Percentiles rank a stretch among this genome's conserved stretches.
Conservation (phyloP, 352 stramenopile genomes). For the Aphanomyces cochlioides region DNA sequence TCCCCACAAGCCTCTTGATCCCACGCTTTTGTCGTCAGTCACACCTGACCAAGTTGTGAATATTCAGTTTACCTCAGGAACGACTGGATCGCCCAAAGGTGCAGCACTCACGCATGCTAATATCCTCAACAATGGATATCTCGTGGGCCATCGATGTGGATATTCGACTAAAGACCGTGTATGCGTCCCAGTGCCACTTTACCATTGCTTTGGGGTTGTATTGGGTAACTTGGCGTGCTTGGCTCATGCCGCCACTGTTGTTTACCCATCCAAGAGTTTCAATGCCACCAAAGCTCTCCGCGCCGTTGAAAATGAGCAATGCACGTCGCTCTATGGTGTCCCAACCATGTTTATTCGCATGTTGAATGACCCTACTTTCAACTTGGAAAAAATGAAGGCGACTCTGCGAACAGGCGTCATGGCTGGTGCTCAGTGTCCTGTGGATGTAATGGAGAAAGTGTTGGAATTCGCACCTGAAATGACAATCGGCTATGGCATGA, state of each 20-base stretch:
- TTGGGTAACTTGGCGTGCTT: constrained; percentile 33
- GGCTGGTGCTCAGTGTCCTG: constrained; percentile 33
- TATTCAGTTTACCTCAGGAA: constrained; percentile 63
- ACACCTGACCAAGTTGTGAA: constrained; percentile 32
- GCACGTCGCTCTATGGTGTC: constrained; percentile 34
- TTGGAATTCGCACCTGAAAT: constrained; percentile 30
- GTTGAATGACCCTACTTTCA: constrained; percentile 30
- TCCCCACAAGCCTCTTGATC: neutral
- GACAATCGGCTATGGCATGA: constrained; percentile 36
- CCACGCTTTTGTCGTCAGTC: neutral
- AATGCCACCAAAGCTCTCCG: constrained; percentile 22
- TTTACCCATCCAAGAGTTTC: constrained; percentile 34
- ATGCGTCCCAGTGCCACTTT: constrained; percentile 31
- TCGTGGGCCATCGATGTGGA: constrained; percentile 27
- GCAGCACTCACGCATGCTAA: constrained; percentile 58
- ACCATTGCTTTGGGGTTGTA: constrained; percentile 36
- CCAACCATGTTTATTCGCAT: constrained; percentile 37
- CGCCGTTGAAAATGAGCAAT: constrained; percentile 24
- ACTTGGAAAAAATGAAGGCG: constrained; percentile 1
- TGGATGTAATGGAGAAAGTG: constrained; percentile 34
- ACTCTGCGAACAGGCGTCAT: constrained; percentile 34
- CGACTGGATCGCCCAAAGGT: constrained; percentile 69
- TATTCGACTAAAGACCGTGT: constrained; percentile 30
- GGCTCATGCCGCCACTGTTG: constrained; percentile 27
- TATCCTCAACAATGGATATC: constrained; percentile 35